phyloP scores from a whole-genome alignment of 805 yeast genomes.

The Yueomyces sp. region DNA sequence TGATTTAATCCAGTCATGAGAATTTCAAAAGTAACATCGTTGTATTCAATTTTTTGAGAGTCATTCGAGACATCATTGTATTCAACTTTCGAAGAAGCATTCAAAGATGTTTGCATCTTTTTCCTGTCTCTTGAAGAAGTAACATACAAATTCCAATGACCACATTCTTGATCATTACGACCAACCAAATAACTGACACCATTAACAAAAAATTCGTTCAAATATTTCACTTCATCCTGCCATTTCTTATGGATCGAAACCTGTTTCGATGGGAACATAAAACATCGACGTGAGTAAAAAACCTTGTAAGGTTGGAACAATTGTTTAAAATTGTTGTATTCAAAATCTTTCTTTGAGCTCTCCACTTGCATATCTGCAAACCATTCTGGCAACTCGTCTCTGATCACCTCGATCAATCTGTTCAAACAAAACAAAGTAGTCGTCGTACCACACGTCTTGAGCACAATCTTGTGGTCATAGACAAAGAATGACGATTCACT shows the following conservation, averaged over 20 bases:
- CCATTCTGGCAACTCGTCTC: constrained; percentile 29
- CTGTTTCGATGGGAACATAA: constrained; percentile 86
- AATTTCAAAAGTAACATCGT: constrained; percentile 73
- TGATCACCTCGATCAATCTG: constrained; percentile 41
- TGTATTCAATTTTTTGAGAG: constrained; percentile 4
- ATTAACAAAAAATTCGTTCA: constrained; percentile 49
- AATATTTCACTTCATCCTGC: constrained; percentile 62
- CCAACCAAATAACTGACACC: constrained; percentile 72
- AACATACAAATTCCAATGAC: constrained; percentile 83
- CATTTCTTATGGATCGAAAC: constrained; percentile 70
- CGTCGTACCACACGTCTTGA: constrained; percentile 95
- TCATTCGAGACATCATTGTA: constrained; percentile 5
- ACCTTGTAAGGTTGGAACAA: constrained; percentile 40
- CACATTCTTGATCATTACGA: constrained; percentile 48
- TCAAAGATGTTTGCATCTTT: not conserved
- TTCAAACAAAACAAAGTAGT: constrained; percentile 72
- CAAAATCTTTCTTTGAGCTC: not conserved
- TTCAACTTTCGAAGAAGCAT: not conserved
- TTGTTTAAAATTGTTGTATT: constrained; percentile 6
- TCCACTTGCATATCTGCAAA: not conserved
- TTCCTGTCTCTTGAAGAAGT: constrained; percentile 30
- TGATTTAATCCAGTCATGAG: constrained; percentile 78
- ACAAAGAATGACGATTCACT: constrained; percentile 87
- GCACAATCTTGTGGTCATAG: constrained; percentile 67
- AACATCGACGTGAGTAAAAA: constrained; percentile 82